A percentile compares a stretch with the other conserved stretches of the same genome.
Conservation (phyloP, 306 rosid species). For the Malus fusca region DNA sequence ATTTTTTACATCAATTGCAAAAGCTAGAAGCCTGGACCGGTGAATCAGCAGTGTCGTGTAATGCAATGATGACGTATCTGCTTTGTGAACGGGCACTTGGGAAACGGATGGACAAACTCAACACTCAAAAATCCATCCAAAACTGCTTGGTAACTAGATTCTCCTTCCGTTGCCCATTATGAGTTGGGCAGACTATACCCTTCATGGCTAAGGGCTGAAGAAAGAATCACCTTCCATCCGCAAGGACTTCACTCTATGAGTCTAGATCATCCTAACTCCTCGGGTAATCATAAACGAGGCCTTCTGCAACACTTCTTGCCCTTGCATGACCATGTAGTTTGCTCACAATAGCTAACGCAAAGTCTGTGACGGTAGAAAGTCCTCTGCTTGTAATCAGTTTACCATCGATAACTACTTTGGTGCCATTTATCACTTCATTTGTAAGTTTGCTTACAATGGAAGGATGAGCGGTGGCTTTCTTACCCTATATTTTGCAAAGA, state of each 20-base stretch:
- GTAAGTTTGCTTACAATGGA: slow-evolving; percentile 29
- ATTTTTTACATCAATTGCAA: background rate
- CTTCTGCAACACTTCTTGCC: slow-evolving; percentile 95
- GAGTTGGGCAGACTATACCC: slow-evolving; percentile 1
- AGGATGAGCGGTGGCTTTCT: slow-evolving; percentile 54
- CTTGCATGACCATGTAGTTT: slow-evolving; percentile 79
- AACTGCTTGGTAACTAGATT: background rate
- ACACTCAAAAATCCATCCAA: background rate
- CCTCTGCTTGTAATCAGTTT: slow-evolving; percentile 80
- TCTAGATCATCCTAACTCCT: slow-evolving; percentile 25
- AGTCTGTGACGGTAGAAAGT: slow-evolving; percentile 56
- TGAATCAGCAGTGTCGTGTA: background rate
- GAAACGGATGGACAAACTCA: background rate
- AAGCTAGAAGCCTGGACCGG: background rate
- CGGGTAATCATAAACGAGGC: slow-evolving; percentile 75
- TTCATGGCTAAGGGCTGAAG: slow-evolving; percentile 4
- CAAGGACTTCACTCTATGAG: slow-evolving; percentile 4
- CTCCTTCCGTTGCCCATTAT: background rate
- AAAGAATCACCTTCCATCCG: slow-evolving; percentile 1
- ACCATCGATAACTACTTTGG: slow-evolving; percentile 80
- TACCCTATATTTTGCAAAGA: slow-evolving; percentile 41
- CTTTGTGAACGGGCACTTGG: background rate
- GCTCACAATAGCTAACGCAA: slow-evolving; percentile 70
- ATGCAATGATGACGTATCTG: background rate
- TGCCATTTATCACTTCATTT: slow-evolving; percentile 35